Percentiles rank a stretch among this genome's conserved stretches.
Evolutionary conservation across 169 alveolate genomes (phyloP).

Genomic region (Plasmodium vinckei): DNA sequence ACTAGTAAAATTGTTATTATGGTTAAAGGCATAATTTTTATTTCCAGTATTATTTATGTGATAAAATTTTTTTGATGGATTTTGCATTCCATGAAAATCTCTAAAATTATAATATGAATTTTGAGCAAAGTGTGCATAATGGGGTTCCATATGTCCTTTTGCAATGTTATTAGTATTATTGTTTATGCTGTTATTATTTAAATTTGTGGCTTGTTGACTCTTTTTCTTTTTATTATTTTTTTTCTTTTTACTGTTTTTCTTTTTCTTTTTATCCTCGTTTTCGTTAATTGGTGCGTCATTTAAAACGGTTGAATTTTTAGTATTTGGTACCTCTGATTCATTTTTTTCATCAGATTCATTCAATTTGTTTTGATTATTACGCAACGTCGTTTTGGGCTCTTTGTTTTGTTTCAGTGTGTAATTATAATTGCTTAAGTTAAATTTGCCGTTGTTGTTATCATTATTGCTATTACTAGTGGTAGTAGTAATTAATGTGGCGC

Average conservation of each 20-base stretch:
- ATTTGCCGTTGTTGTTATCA: conserved; percentile 3
- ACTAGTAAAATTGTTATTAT: background rate
- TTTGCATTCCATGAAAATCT: conserved; percentile 15
- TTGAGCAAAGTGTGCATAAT: conserved; percentile 34
- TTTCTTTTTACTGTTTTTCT: conserved; percentile 9
- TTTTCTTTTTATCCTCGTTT: conserved; percentile 4
- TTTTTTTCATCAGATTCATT: conserved; percentile 16
- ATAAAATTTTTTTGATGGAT: conserved; percentile 8
- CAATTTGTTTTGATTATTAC: background rate
- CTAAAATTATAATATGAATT: conserved; percentile 16
- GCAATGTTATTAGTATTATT: conserved; percentile 12
- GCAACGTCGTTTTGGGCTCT: background rate
- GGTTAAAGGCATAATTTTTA: background rate
- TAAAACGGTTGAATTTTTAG: background rate
- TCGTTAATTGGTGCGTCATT: conserved; percentile 6
- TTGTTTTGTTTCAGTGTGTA: conserved; percentile 7
- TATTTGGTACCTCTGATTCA: conserved; percentile 14
- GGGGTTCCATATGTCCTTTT: conserved; percentile 15
- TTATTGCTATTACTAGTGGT: background rate
- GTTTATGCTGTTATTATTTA: conserved; percentile 1
- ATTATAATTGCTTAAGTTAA: conserved; percentile 15
- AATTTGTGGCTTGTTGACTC: background rate
- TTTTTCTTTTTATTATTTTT: conserved; percentile 26
- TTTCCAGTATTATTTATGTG: conserved; percentile 12
- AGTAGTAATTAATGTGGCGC: background rate